Percentiles rank a stretch among this genome's conserved stretches.
phyloP scores from a whole-genome alignment of 2,329 filamentous ascomycete species.

The Phialocephala sp. region DNA sequence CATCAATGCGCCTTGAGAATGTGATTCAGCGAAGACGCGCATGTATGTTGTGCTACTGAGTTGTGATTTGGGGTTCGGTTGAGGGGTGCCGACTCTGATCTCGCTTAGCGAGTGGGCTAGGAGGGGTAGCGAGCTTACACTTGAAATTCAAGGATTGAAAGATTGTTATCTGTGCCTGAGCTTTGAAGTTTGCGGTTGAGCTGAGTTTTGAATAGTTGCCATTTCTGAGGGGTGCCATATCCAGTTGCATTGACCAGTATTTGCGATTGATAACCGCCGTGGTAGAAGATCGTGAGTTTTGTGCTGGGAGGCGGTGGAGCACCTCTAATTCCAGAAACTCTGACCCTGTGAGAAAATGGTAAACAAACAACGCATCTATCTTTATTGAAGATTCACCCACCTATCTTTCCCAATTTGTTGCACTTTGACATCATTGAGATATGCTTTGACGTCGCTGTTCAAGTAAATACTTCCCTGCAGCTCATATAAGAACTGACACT shows the following conservation, averaged over 20 bases:
- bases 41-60: slow-evolving; percentile 54
- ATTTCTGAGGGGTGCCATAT: slow-evolving; percentile 52
- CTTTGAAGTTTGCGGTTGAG: slow-evolving; percentile 50
- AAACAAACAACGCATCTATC: not conserved
- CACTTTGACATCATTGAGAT: slow-evolving; percentile 56
- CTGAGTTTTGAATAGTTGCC: slow-evolving; percentile 51
- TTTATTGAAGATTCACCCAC: not conserved
- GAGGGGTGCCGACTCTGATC: slow-evolving; percentile 33
- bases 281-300: slow-evolving; percentile 47
- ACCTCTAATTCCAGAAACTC: slow-evolving; percentile 44
- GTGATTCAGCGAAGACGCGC: slow-evolving; percentile 51
- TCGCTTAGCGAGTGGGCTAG: slow-evolving; percentile 40
- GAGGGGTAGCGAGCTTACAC: slow-evolving; percentile 41
- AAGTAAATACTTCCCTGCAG: slow-evolving; percentile 61
- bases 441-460: slow-evolving; percentile 61
- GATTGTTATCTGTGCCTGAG: slow-evolving; percentile 49
- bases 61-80: slow-evolving; percentile 49
- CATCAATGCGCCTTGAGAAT: slow-evolving; percentile 41
- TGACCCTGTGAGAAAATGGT: slow-evolving; percentile 41
- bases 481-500: slow-evolving; percentile 59
- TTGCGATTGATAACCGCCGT: slow-evolving; percentile 54
- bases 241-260: slow-evolving; percentile 52
- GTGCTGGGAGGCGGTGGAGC: slow-evolving; percentile 45
- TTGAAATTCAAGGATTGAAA: slow-evolving; percentile 50
- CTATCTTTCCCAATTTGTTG: slow-evolving; percentile 50